Evolutionary conservation across 2,329 filamentous ascomycete genomes (phyloP), one percentile per base, ranked within the genome.

Genomic region (Penicillium palitans): DNA sequence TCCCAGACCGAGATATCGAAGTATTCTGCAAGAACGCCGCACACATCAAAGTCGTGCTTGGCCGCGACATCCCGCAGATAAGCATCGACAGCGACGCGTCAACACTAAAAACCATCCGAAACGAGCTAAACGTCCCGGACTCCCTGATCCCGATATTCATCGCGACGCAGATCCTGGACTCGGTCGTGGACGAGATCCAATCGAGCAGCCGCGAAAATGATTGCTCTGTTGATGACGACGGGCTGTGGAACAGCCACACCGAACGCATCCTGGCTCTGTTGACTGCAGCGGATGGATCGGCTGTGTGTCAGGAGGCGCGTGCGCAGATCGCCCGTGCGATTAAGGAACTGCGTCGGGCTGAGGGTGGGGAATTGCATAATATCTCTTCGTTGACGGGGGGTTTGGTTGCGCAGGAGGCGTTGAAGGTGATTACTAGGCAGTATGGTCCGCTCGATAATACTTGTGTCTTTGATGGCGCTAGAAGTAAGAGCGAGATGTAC

Each of bases 21-120:
- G 81, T 89, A 37, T 98, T 97, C 75, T 98, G 93, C 83, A 97
- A 96, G 77, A 96, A 96, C 66, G 93, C 93, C 50, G 90, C 90
- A 47, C 95, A 96, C 72, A 89, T 96, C 72, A 96, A 95, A 76
- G 84, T 98, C 48, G 87, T 98, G 57, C 89, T 89, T 29, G 85
- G 86, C 19, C 77, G 81, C 29, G 77, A 79, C 3, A 80, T 87
- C 48, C 81, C 81, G 76, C 81, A 60, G 79, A 84, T 72, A 35
- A 62, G 54, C 40, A 57, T 51, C 72, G 44, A 62, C 35, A 67
- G 74, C 66, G 76, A 67, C 60, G 71, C 66, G 66, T 72, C 42
- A 65, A 79, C 55, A 70, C 77, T 71, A 67, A 80, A 62, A 75
- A 78, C 64, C 72, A 77, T 67, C 65, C 82, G 69, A 24, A 70